Evolutionary conservation across 2,329 filamentous ascomycete species (phyloP).

Genomic region (Aspergillus floridensis): DNA sequence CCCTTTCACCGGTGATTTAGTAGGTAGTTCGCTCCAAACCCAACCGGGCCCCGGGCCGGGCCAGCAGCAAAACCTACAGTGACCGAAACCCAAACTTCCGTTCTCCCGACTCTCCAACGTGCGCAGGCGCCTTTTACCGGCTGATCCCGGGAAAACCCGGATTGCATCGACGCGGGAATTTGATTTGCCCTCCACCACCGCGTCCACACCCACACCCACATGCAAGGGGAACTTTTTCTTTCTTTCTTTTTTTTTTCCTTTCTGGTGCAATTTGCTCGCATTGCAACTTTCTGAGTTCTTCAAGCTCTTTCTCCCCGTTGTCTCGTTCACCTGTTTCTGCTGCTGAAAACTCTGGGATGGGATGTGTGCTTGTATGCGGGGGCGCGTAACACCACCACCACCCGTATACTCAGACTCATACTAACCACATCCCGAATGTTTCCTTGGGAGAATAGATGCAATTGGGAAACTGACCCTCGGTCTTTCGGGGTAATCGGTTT

Average conservation of each 20-base stretch:
- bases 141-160: slow-evolving; percentile 20
- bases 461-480: not conserved
- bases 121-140: slow-evolving; percentile 11
- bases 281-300: not conserved
- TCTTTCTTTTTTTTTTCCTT: not conserved
- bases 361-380: too few relatives aligned
- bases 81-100: not conserved
- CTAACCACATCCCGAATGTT: too few relatives aligned
- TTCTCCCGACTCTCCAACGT: not conserved
- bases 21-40: too few relatives aligned
- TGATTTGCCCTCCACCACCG: slow-evolving; percentile 13
- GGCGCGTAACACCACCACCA: too few relatives aligned
- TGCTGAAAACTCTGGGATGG: too few relatives aligned
- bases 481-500: not conserved
- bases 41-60: too few relatives aligned
- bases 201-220: too few relatives aligned
- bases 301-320: too few relatives aligned
- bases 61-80: too few relatives aligned
- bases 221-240: not conserved
- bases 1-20: too few relatives aligned
- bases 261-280: slow-evolving; percentile 1
- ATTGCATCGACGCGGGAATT: slow-evolving; percentile 14
- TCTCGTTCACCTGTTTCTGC: not conserved
- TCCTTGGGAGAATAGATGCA: too few relatives aligned
- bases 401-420: too few relatives aligned